These are phyloP conservation scores for Murraya koenigii DNA, from an alignment of 345 rosid genomes.

Conservation along the genomic window DNA sequence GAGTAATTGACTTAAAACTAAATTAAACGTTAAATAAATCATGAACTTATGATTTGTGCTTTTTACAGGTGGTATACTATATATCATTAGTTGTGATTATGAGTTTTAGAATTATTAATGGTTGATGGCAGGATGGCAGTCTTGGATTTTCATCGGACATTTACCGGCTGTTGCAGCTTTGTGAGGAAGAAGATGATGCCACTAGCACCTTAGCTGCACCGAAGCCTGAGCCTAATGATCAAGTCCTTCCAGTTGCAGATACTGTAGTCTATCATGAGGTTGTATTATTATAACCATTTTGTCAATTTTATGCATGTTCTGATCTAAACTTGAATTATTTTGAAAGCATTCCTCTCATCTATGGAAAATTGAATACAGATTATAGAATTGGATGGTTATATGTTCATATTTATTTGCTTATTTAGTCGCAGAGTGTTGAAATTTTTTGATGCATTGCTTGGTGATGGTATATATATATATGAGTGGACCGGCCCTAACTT, in stretches of 20 bases:
- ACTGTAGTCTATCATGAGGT: slow-evolving; percentile 59
- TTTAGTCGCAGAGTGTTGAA: background rate
- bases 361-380: background rate
- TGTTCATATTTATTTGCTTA: background rate
- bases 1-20: background rate
- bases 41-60: background rate
- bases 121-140: slow-evolving; percentile 65
- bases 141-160: slow-evolving; percentile 86
- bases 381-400: background rate
- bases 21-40: background rate
- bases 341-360: background rate
- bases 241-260: slow-evolving; percentile 49
- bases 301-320: background rate
- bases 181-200: slow-evolving; percentile 99
- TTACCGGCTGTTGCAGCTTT: slow-evolving; percentile 80
- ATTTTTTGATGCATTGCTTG: background rate
- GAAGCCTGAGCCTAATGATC: slow-evolving; percentile 85
- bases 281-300: slow-evolving; percentile 10
- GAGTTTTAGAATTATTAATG: slow-evolving; percentile 5
- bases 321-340: background rate
- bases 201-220: slow-evolving; percentile 79
- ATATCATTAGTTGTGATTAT: background rate
- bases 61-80: background rate
- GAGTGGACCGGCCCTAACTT: background rate
- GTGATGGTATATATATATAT: background rate